Conservation (phyloP, 176 grass and related monocot species). For the Puya raimondii region DNA sequence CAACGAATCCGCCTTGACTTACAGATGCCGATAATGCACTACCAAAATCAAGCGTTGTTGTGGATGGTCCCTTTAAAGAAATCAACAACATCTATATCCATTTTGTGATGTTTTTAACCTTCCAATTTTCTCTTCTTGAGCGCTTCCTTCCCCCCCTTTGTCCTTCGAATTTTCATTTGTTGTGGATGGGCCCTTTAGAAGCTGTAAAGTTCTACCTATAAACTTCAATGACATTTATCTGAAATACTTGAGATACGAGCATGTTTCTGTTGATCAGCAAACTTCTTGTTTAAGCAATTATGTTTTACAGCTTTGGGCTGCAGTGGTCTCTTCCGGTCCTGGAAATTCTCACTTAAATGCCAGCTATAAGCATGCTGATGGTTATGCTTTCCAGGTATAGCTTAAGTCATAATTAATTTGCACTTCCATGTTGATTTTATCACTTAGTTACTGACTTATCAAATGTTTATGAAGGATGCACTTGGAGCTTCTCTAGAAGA, state of each 20-base stretch:
- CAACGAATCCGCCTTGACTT: no score
- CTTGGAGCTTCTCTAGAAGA: conserved; percentile 86
- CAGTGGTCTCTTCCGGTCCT: conserved; percentile 66
- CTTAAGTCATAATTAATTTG: not conserved
- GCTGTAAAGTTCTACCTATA: no score
- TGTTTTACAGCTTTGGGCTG: conserved; percentile 67
- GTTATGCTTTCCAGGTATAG: conserved; percentile 69
- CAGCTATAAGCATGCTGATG: conserved; percentile 77
- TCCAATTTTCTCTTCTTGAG: not conserved
- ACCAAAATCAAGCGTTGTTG: no score
- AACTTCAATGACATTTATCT: no score
- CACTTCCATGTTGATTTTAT: conserved; percentile 1
- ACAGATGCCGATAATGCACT: no score
- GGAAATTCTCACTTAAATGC: conserved; percentile 60
- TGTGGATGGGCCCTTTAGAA: no score
- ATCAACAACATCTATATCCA: no score
- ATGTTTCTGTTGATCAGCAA: conserved; percentile 2
- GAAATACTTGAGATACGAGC: no score
- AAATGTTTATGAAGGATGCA: conserved; percentile 55
- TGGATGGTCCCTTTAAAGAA: not conserved
- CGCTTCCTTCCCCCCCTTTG: not conserved
- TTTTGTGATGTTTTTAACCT: not conserved
- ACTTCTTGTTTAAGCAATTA: conserved; percentile 5
- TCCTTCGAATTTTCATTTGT: no score
- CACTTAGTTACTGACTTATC: conserved; percentile 2